Evolutionary conservation across 306 rosid genomes (phyloP).

Genomic region (Argentina anserina): DNA sequence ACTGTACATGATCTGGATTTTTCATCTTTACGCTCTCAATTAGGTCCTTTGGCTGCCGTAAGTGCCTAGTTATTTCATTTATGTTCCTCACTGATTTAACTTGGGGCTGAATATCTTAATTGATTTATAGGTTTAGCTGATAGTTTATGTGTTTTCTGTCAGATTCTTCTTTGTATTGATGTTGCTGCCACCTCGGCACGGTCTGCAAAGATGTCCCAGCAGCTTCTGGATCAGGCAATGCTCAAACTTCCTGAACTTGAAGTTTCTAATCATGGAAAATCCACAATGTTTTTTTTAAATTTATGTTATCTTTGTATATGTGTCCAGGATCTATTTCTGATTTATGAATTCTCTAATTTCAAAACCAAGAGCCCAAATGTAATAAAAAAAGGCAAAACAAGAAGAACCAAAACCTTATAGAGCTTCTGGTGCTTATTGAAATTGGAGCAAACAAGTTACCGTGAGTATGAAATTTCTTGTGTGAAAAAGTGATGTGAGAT

Average conservation of each 20-base stretch:
- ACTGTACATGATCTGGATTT: conserved; percentile 75
- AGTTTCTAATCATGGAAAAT: neutral
- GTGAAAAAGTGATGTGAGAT: neutral
- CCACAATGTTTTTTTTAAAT: neutral
- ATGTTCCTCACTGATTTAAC: conserved; percentile 19
- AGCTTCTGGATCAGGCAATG: conserved; percentile 84
- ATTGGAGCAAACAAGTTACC: neutral
- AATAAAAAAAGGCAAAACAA: too few relatives aligned
- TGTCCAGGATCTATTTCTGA: neutral
- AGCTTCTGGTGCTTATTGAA: neutral
- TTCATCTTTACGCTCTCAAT: conserved; percentile 76
- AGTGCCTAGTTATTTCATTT: conserved; percentile 34
- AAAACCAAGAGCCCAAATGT: neutral
- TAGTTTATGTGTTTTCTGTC: conserved; percentile 34
- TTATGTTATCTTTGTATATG: neutral
- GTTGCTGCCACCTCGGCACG: conserved; percentile 89
- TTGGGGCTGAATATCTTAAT: conserved; percentile 3
- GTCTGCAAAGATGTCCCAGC: conserved; percentile 77
- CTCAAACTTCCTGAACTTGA: conserved; percentile 21
- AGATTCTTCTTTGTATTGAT: conserved; percentile 98
- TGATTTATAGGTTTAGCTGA: conserved; percentile 32
- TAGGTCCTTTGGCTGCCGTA: conserved; percentile 91
- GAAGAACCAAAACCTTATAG: neutral
- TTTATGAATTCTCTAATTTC: neutral
- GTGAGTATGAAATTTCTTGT: neutral